phyloP scores from a whole-genome alignment of 2,329 filamentous ascomycete genomes.

The Lasiodiplodia sp. region DNA sequence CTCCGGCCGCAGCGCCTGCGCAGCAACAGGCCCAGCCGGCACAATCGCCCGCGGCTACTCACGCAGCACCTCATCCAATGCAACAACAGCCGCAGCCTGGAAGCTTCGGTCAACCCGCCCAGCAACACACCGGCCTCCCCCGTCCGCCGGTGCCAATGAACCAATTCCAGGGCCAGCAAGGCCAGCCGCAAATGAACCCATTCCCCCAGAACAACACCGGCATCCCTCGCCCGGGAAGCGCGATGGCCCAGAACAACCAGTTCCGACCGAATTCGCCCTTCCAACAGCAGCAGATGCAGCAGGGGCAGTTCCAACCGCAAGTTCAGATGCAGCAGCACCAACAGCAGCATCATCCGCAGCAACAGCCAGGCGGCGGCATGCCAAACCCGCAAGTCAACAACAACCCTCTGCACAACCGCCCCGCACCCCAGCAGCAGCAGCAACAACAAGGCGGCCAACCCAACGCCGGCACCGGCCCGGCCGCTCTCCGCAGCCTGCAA shows the following conservation, averaged over 20 bases:
- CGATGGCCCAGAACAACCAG: slow-evolving; percentile 20
- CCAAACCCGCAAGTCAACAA: background rate
- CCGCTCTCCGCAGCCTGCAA: slow-evolving; percentile 39
- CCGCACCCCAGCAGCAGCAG: slow-evolving; percentile 15
- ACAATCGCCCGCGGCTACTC: background rate
- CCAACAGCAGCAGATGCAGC: slow-evolving; percentile 31
- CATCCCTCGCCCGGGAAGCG: slow-evolving; percentile 36
- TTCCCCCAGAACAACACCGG: slow-evolving; percentile 14
- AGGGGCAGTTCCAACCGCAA: slow-evolving; percentile 27
- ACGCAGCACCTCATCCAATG: background rate
- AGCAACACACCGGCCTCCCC: slow-evolving; percentile 3
- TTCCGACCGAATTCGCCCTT: slow-evolving; percentile 37
- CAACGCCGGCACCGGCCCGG: slow-evolving; percentile 41
- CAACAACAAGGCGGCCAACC: background rate
- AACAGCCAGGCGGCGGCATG: background rate
- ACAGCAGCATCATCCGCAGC: background rate
- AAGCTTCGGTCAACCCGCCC: slow-evolving; percentile 18
- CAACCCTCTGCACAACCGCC: slow-evolving; percentile 16
- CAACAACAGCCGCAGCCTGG: slow-evolving; percentile 17
- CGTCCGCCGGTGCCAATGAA: slow-evolving; percentile 14
- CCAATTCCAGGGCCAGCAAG: slow-evolving; percentile 30
- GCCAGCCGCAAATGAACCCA: slow-evolving; percentile 22
- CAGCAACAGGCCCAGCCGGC: slow-evolving; percentile 26
- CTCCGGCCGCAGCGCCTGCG: slow-evolving; percentile 21
- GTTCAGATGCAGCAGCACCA: slow-evolving; percentile 32